Percentiles rank a stretch among this genome's conserved stretches.
Evolutionary conservation across 192 early-diverging fungal genomes (phyloP).

Genomic region (Funneliformis geosporum): DNA sequence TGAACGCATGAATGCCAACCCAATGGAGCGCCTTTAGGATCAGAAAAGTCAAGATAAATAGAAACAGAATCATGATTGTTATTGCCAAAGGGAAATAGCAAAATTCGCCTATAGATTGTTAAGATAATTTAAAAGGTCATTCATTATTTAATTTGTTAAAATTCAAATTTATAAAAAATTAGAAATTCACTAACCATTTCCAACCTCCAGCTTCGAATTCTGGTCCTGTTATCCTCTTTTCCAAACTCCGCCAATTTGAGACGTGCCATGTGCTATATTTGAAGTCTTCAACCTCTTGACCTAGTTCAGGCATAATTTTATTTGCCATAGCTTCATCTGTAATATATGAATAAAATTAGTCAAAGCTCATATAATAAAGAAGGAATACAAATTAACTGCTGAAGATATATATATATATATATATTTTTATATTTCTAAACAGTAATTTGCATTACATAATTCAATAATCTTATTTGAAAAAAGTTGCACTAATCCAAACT

Average conservation of each 20-base stretch:
- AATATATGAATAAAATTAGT: background rate
- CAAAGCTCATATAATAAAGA: too few species aligned
- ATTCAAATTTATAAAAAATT: background rate
- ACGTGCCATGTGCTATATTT: constrained; percentile 44
- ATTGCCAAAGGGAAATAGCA: constrained; percentile 92
- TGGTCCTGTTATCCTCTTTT: constrained; percentile 48
- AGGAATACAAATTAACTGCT: too few species aligned
- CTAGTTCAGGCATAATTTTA: constrained; percentile 42
- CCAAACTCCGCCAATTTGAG: constrained; percentile 41
- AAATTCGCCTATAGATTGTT: constrained; percentile 65
- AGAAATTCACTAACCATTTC: constrained; percentile 43
- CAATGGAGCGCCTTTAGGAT: constrained; percentile 55
- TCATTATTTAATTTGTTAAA: background rate
- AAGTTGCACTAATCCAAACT: background rate
- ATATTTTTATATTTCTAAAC: too few species aligned
- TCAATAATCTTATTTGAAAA: too few species aligned
- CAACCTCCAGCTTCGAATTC: constrained; percentile 50
- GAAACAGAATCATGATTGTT: constrained; percentile 66
- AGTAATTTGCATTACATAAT: too few species aligned
- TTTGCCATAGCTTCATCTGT: constrained; percentile 46
- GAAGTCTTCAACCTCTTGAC: constrained; percentile 44
- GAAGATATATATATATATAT: too few species aligned
- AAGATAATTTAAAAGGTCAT: background rate
- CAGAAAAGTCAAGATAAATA: constrained; percentile 84
- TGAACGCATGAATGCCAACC: constrained; percentile 84